These are phyloP conservation scores for Marasmius oreades DNA, from an alignment of 1,284 basidiomycete genomes.

Conservation along the genomic window DNA sequence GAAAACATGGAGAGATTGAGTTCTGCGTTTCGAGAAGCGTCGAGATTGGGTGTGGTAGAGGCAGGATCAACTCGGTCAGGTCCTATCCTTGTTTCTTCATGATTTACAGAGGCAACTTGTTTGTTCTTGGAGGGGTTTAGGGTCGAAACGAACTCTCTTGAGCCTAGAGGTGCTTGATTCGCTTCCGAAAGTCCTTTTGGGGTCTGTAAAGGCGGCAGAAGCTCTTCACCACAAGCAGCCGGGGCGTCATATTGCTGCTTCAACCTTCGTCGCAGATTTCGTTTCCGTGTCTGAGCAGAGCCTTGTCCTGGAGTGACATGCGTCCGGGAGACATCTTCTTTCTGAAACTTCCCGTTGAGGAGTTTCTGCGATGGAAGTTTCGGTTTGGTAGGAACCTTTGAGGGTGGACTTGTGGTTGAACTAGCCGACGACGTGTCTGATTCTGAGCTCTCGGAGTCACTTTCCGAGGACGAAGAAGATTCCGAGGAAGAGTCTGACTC, in stretches of 20 bases:
- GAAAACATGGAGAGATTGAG: constrained; percentile 49
- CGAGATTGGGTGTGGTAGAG: not conserved
- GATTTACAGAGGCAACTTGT: too few relatives aligned
- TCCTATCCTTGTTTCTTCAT: too few relatives aligned
- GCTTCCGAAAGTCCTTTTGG: constrained; percentile 22
- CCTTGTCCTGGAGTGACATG: constrained; percentile 60
- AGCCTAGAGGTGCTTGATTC: constrained; percentile 35
- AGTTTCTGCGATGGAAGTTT: not conserved
- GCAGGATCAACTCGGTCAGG: too few relatives aligned
- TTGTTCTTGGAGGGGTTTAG: too few relatives aligned
- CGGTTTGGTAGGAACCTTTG: not conserved
- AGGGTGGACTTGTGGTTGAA: constrained; percentile 7
- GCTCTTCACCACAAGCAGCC: not conserved
- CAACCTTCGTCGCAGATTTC: constrained; percentile 62
- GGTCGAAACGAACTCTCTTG: too few relatives aligned
- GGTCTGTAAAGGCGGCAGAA: not conserved
- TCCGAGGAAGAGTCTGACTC: constrained; percentile 4
- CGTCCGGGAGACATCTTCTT: not conserved
- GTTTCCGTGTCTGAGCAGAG: constrained; percentile 59
- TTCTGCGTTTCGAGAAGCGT: constrained; percentile 10
- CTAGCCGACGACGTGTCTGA: constrained; percentile 6
- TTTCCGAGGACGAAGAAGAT: not conserved
- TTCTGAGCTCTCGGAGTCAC: constrained; percentile 2
- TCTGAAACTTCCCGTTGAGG: not conserved
- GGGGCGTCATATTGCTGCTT: constrained; percentile 32